phyloP scores from a whole-genome alignment of 768 basidiomycete species.

The Tylopilus sp. region DNA sequence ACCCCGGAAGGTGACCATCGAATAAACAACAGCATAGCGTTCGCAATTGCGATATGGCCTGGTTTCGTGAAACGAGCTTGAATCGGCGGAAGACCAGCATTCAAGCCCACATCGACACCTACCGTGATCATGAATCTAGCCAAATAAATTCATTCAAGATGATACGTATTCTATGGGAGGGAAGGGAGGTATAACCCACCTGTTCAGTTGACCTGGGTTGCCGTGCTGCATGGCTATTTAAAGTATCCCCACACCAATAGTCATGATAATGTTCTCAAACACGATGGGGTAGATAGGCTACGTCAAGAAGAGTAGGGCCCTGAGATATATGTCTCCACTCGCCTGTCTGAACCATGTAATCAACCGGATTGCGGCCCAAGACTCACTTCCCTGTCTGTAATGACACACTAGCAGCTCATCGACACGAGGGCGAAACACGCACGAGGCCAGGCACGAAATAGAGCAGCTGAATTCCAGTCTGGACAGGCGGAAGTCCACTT shows the following conservation, averaged over 20 bases:
- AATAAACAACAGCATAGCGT: slow-evolving; percentile 44
- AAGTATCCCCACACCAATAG: slow-evolving; percentile 43
- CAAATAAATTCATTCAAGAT: not conserved
- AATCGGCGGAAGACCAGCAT: slow-evolving; percentile 35
- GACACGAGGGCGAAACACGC: slow-evolving; percentile 7
- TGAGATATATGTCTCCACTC: not conserved
- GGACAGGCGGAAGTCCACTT: slow-evolving; percentile 41
- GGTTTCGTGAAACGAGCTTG: slow-evolving; percentile 47
- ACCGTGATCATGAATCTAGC: slow-evolving; percentile 42
- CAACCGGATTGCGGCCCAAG: slow-evolving; percentile 32
- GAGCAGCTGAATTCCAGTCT: slow-evolving; percentile 47
- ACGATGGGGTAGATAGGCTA: slow-evolving; percentile 43
- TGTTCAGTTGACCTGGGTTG: slow-evolving; percentile 33
- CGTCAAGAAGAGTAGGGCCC: not conserved
- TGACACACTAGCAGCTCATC: not conserved
- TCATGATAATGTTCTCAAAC: slow-evolving; percentile 35
- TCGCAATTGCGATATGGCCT: slow-evolving; percentile 40
- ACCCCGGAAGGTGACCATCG: slow-evolving; percentile 11
- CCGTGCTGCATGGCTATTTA: slow-evolving; percentile 39
- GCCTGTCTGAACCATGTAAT: slow-evolving; percentile 38
- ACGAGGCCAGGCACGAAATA: slow-evolving; percentile 51
- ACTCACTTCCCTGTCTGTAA: slow-evolving; percentile 36
- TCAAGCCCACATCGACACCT: slow-evolving; percentile 43
- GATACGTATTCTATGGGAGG: not conserved
- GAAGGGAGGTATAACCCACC: slow-evolving; percentile 21